These are phyloP conservation scores for Lathyrus tuberosus DNA, from an alignment of 306 rosid species.

Conservation along the genomic window DNA sequence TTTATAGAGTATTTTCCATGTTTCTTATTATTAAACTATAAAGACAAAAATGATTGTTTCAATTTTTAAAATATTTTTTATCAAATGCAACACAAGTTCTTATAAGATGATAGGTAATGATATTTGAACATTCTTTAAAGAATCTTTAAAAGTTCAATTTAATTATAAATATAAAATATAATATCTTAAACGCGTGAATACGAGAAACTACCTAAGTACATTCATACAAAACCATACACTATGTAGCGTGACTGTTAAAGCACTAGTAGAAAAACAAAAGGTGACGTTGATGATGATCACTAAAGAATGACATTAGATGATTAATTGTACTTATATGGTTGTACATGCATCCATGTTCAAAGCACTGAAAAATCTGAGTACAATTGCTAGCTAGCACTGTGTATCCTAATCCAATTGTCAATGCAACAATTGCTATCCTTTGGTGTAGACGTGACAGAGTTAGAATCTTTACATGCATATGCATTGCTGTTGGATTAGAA, in stretches of 20 bases:
- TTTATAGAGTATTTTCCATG: too few species aligned
- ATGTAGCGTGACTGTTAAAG: slow-evolving; percentile 25
- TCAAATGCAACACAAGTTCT: too few species aligned
- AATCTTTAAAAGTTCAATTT: too few species aligned
- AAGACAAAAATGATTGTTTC: too few species aligned
- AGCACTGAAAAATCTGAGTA: slow-evolving; percentile 14
- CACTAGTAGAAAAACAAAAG: slow-evolving; percentile 24
- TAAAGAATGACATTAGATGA: slow-evolving; percentile 24
- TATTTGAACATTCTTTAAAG: too few species aligned
- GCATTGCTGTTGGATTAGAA: slow-evolving; percentile 24
- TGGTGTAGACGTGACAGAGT: slow-evolving; percentile 34
- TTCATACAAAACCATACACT: not conserved
- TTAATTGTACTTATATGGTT: slow-evolving; percentile 11
- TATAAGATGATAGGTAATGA: too few species aligned
- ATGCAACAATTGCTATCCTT: slow-evolving; percentile 14
- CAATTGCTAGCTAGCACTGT: not conserved
- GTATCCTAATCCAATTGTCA: slow-evolving; percentile 6
- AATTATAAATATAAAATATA: too few species aligned
- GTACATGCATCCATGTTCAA: slow-evolving; percentile 36
- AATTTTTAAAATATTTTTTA: too few species aligned
- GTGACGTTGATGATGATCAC: slow-evolving; percentile 21
- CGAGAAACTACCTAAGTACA: too few species aligned
- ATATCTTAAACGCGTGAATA: too few species aligned
- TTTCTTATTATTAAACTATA: too few species aligned
- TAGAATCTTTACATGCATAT: slow-evolving; percentile 40